Base-by-base conservation (phyloP, 768 basidiomycete genomes). In the Collybia nuda region DNA sequence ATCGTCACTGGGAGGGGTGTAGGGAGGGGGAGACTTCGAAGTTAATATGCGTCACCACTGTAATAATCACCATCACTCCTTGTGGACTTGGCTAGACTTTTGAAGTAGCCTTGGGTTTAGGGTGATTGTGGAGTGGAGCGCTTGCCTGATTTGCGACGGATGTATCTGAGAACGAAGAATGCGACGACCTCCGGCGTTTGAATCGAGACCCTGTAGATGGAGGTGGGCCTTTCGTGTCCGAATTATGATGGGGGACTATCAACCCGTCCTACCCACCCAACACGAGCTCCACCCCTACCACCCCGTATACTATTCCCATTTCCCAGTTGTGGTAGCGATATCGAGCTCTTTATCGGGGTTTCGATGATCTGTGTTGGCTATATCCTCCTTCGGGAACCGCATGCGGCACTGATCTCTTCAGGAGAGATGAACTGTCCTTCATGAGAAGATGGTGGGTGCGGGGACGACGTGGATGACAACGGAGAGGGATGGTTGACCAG, bases 11-110 rank as follows among this genome's bases (percentile, higher is more conserved):
- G 26, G 23, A 23, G 61, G 54, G 12, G 17, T 37, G 5, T 38
- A 26, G 15, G 55, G 48, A 4, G 61, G 60, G 14, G 56, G 46
- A 6, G 61, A 60, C 7, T 56, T 50, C 11, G 61, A 62, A n/a
- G 61, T 58, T 9, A 51, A 39, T 62, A 62, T 7, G 48, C 49
- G 42, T 62, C 56, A 19, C 59, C 60, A 2, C 37, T 50, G 22
- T 46, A 46, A 11, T 61, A 53, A 35, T 55, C 57, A 5, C 47
- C 47, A 15, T 59, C 52, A 17, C 24, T 44, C 6, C 49, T 53
- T 2, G 50, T 50, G 17, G 23, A 50, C 1, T 22, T 48, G 5
- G 36, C 11, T 2, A 18, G 17, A 23, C 50, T 7, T 39, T 49
- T 1, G 48, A 35, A 45, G 41, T 52, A 23, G 40, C 21, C 2